phyloP scores from a whole-genome alignment of 108 stramenopile genomes.

The Discostella pseudostelligera region DNA sequence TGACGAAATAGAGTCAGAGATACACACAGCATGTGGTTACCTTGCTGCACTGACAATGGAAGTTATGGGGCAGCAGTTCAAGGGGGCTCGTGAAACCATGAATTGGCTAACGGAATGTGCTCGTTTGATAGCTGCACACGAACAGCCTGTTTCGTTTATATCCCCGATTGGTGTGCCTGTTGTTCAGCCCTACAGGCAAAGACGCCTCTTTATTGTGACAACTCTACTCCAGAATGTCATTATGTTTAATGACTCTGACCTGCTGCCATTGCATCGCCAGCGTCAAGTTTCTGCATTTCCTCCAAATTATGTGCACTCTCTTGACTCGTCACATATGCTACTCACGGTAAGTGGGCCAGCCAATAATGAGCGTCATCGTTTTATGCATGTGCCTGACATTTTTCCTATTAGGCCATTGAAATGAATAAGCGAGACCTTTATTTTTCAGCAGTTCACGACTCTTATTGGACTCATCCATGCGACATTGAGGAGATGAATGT shows the following conservation, averaged over 20 bases:
- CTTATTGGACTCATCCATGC: constrained; percentile 98
- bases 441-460: constrained; percentile 99
- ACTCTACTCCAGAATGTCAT: constrained; percentile 90
- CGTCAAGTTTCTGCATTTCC: constrained; percentile 97
- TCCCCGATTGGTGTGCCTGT: constrained; percentile 98
- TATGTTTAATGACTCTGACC: constrained; percentile 78
- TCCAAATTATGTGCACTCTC: constrained; percentile 98
- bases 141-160: constrained; percentile 97
- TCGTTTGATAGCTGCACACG: constrained; percentile 77
- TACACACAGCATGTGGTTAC: constrained; percentile 83
- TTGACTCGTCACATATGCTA: constrained; percentile 99
- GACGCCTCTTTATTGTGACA: constrained; percentile 68
- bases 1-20: constrained; percentile 82
- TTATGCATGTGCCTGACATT: background rate
- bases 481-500: constrained; percentile 97
- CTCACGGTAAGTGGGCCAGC: constrained; percentile 62
- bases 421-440: constrained; percentile 89
- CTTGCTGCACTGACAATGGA: constrained; percentile 92
- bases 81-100: constrained; percentile 93
- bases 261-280: constrained; percentile 79
- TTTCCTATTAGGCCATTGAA: constrained; percentile 60
- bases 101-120: constrained; percentile 94
- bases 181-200: constrained; percentile 93
- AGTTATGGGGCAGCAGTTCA: constrained; percentile 94
- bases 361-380: background rate